These are phyloP conservation scores for Globisporangium abappressorium DNA, from an alignment of 352 stramenopile genomes.

Conservation along the genomic window DNA sequence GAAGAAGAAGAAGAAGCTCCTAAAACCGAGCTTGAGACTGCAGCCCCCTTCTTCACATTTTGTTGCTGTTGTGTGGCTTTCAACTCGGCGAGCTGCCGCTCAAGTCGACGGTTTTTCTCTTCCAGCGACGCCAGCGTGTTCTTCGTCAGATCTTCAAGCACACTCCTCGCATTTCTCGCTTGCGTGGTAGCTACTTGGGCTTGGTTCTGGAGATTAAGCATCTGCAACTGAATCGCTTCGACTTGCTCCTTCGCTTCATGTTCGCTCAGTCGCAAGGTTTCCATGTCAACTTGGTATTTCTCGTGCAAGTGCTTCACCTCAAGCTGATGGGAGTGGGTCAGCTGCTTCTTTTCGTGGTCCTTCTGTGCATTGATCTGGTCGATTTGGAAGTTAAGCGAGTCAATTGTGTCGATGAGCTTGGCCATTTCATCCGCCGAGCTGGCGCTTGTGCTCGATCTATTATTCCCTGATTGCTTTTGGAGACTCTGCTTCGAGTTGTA, in stretches of 20 bases:
- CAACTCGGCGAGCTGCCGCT: conserved; percentile 47
- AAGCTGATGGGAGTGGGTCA: conserved; percentile 36
- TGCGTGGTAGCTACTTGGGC: conserved; percentile 48
- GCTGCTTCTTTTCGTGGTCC: conserved; percentile 36
- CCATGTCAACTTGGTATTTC: conserved; percentile 65
- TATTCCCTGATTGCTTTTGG: not conserved
- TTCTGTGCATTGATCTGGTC: conserved; percentile 40
- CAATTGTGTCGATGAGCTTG: conserved; percentile 70
- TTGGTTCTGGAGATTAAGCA: conserved; percentile 53
- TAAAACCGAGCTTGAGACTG: conserved; percentile 5
- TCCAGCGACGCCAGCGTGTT: conserved; percentile 49
- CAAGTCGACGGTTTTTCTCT: conserved; percentile 62
- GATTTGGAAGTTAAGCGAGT: conserved; percentile 57
- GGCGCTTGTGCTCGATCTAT: not conserved
- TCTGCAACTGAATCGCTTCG: conserved; percentile 41
- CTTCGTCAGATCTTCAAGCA: conserved; percentile 50
- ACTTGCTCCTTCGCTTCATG: conserved; percentile 58
- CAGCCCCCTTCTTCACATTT: conserved; percentile 11
- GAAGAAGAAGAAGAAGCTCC: not conserved
- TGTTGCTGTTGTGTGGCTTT: conserved; percentile 20
- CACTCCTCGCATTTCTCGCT: conserved; percentile 41
- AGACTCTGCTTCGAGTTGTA: conserved; percentile 33
- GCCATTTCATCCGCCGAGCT: conserved; percentile 38
- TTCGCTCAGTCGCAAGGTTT: conserved; percentile 55
- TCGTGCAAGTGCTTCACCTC: conserved; percentile 66